Conservation (phyloP, 768 basidiomycete species). For the Trametes maxima region DNA sequence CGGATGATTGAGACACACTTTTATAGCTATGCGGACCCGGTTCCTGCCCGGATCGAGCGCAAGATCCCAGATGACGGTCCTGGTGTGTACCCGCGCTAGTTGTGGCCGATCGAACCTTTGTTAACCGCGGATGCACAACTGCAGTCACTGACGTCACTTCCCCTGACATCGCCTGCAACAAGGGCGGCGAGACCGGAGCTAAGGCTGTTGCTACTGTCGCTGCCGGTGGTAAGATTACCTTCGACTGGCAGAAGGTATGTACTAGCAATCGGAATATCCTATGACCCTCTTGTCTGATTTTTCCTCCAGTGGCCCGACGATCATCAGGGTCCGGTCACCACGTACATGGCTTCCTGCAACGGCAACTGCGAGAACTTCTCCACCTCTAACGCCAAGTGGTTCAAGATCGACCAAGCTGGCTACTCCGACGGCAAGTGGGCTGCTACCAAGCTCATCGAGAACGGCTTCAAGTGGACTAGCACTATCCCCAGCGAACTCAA, state of each 20-base stretch:
- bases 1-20: not conserved
- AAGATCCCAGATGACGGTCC: conserved; percentile 37
- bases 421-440: conserved; percentile 48
- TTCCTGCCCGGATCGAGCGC: conserved; percentile 33
- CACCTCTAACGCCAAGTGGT: conserved; percentile 46
- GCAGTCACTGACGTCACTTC: conserved; percentile 32
- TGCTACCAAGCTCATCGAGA: conserved; percentile 44
- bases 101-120: not conserved
- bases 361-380: conserved; percentile 40
- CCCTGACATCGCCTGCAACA: conserved; percentile 47
- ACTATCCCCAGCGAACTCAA: conserved; percentile 45
- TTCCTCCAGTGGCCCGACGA: conserved; percentile 36
- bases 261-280: not conserved
- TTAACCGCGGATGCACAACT: not conserved
- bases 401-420: conserved; percentile 51
- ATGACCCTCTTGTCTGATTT: not conserved
- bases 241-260: conserved; percentile 49
- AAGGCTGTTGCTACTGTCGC: conserved; percentile 39
- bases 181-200: conserved; percentile 39
- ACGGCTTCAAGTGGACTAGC: conserved; percentile 44
- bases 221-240: conserved; percentile 45
- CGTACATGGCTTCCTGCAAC: conserved; percentile 55
- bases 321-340: conserved; percentile 52
- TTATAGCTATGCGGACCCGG: conserved; percentile 27
- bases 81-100: conserved; percentile 19